Evolutionary conservation across 768 basidiomycete genomes (phyloP).

Genomic region (Kwoniella bestiolae): DNA sequence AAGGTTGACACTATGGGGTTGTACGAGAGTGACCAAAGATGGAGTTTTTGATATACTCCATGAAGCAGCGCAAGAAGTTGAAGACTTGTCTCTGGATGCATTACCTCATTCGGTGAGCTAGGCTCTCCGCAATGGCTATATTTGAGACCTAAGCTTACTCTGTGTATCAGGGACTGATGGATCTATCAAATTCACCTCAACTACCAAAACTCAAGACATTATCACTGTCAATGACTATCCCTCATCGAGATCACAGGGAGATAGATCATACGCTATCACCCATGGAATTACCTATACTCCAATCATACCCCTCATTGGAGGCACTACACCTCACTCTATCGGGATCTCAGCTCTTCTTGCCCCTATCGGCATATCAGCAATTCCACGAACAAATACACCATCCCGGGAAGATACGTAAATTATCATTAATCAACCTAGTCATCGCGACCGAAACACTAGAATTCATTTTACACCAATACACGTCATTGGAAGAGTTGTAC

Average conservation of each 20-base stretch:
- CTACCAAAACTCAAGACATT: slow-evolving; percentile 33
- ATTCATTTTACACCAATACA: slow-evolving; percentile 15
- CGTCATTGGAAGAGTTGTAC: slow-evolving; percentile 41
- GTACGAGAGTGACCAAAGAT: slow-evolving; percentile 39
- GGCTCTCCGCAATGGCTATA: background rate
- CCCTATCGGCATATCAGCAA: slow-evolving; percentile 4
- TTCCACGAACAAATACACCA: slow-evolving; percentile 21
- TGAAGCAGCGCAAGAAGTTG: slow-evolving; percentile 28
- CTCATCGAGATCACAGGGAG: slow-evolving; percentile 21
- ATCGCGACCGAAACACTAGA: slow-evolving; percentile 24
- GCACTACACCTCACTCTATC: slow-evolving; percentile 44
- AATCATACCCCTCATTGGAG: slow-evolving; percentile 18
- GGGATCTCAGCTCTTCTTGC: slow-evolving; percentile 14
- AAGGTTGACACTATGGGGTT: slow-evolving; percentile 45
- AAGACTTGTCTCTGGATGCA: slow-evolving; percentile 45
- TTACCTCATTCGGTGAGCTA: slow-evolving; percentile 38
- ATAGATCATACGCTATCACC: slow-evolving; percentile 5
- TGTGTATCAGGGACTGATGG: slow-evolving; percentile 28
- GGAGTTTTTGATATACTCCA: slow-evolving; percentile 33
- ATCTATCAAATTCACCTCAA: slow-evolving; percentile 29
- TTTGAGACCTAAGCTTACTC: background rate
- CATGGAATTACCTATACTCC: slow-evolving; percentile 34
- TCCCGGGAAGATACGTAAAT: slow-evolving; percentile 18
- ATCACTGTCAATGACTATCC: slow-evolving; percentile 38
- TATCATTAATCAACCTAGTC: slow-evolving; percentile 43